Evolutionary conservation across 805 yeast species (phyloP), one percentile per base, ranked within the genome.

Genomic region (Myxozyma melibiosi): DNA sequence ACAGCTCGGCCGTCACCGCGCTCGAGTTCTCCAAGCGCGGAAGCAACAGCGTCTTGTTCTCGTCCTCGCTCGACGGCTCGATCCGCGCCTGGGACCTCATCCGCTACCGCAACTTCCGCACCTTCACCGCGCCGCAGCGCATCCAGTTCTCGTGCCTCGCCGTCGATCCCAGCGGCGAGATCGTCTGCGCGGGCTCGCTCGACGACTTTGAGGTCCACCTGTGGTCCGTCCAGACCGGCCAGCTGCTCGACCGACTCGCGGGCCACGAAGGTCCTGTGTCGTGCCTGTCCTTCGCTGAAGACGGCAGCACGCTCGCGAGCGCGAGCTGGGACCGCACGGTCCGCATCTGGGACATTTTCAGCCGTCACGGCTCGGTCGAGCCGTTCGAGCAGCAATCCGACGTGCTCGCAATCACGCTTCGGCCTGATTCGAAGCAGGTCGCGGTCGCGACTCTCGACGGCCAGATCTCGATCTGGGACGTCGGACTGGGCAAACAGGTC

Each of bases 241-340:
- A 91, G 70, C 75, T 94, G 46, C 79, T 94, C 53, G 99, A 94
- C 68, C 80, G 88, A 14, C 76, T 94, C 48, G 76, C 91, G 4
- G 99, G 99, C 9, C 99, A 94, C 73, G 96, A 88, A 66, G 99
- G 97, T 1, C 99, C 99, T 0, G 85, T 94, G 2, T 88, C 96
- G 0, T 84, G 90, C 63, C 76, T 94, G 39, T 82, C 92, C 9
- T 92, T 94, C 71, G 96, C 97, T 45, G 75, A 74, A 11, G 96
- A 90, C 67, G 87, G 83, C 58, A 76, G 84, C 2, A 78, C 84
- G 13, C 78, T 94, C 55, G 97, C 96, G 2, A 84, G 94, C 56
- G 95, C 96, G 1, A 86, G 96, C 22, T 94, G 99, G 99, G 99
- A 94, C 74, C 88, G 87, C 65, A 91, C 98, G 3, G 85, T 91